Evolutionary conservation across 2,329 filamentous ascomycete genomes (phyloP).

Genomic region (Hymenoscyphus infarciens): DNA sequence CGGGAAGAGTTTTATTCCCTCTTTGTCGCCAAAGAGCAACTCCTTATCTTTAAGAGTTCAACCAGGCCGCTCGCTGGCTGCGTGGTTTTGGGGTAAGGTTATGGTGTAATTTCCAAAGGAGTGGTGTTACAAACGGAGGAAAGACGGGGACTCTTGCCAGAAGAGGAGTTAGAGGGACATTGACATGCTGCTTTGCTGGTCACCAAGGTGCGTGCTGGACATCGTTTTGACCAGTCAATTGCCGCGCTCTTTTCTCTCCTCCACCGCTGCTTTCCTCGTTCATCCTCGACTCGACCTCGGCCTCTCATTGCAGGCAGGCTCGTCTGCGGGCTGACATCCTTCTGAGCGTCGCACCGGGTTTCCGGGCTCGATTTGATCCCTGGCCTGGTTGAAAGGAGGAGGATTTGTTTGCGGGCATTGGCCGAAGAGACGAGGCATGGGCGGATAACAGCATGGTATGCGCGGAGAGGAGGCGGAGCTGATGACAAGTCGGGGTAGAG

Average conservation of each 20-base stretch:
- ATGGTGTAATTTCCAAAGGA: not conserved
- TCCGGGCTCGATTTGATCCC: too few species aligned
- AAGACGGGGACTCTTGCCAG: not conserved
- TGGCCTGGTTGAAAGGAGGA: not conserved
- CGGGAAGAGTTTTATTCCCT: too few species aligned
- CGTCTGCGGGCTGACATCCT: too few species aligned
- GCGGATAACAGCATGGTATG: not conserved
- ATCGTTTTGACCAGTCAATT: conserved; percentile 4
- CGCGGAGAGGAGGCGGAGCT: not conserved
- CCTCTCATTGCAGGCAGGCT: too few species aligned
- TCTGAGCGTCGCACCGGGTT: too few species aligned
- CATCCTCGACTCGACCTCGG: too few species aligned
- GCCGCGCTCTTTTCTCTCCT: not conserved
- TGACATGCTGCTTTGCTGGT: not conserved
- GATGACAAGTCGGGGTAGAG: not conserved
- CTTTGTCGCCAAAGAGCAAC: too few species aligned
- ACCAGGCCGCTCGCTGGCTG: not conserved
- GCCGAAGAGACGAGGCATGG: not conserved
- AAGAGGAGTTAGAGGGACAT: conserved; percentile 1
- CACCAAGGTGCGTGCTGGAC: conserved; percentile 4
- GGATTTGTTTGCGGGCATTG: not conserved
- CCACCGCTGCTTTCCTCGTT: not conserved
- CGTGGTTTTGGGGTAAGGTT: not conserved
- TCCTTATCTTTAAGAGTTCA: too few species aligned
- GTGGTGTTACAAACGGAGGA: not conserved